A percentile compares a stretch with the other conserved stretches of the same genome.
phyloP scores from a whole-genome alignment of 805 yeast species.

The Cyberlindnera petersonii region DNA sequence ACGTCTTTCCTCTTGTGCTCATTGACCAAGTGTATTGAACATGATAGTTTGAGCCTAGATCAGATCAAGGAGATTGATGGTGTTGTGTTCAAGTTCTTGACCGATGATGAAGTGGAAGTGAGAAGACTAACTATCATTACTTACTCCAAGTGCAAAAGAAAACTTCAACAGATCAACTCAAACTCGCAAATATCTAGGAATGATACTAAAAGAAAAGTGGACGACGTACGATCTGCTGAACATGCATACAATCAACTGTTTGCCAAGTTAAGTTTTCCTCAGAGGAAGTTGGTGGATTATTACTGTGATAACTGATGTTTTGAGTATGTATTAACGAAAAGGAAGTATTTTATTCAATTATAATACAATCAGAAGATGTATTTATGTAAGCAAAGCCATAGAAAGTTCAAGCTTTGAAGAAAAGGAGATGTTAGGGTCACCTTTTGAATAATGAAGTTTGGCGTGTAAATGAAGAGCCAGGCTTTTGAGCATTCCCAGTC shows the following conservation, averaged over 20 bases:
- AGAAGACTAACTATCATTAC: constrained; percentile 26
- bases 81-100: constrained; percentile 15
- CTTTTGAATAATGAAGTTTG: constrained; percentile 12
- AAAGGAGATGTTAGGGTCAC: no score
- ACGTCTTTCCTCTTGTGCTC: constrained; percentile 21
- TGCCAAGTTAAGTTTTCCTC: constrained; percentile 38
- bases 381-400: no score
- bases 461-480: constrained; percentile 18
- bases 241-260: constrained; percentile 32
- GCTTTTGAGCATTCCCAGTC: constrained; percentile 9
- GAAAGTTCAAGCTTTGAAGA: no score
- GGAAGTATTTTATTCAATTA: no score
- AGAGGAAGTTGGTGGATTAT: constrained; percentile 44
- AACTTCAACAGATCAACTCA: constrained; percentile 17
- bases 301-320: constrained; percentile 29
- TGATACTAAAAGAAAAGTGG: constrained; percentile 28
- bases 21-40: constrained; percentile 22
- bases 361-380: no score
- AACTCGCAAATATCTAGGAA: constrained; percentile 2
- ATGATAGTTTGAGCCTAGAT: constrained; percentile 11
- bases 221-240: constrained; percentile 16
- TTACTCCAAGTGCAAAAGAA: constrained; percentile 26
- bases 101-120: constrained; percentile 25
- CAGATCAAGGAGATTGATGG: constrained; percentile 24
- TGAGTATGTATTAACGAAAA: background rate